Conservation (phyloP, 2,329 filamentous ascomycete species). For the Microcyclospora pomicola region DNA sequence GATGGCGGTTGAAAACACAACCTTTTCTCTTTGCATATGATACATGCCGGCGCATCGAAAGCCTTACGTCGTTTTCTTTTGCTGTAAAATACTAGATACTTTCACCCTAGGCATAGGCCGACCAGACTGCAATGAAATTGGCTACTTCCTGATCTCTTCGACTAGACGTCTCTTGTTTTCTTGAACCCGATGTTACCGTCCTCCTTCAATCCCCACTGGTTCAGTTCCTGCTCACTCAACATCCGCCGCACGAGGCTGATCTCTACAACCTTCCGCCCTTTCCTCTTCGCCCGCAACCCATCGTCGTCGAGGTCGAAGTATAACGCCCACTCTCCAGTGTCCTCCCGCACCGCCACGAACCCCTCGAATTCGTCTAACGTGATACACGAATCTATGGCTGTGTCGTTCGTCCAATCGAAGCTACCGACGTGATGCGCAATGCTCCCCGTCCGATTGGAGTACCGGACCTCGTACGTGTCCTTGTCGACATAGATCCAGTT, state of each 20-base stretch:
- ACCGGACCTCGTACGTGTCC: constrained; percentile 46
- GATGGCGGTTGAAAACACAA: too few species aligned
- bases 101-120: too few species aligned
- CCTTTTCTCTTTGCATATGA: too few species aligned
- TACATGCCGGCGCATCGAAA: too few species aligned
- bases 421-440: constrained; percentile 59
- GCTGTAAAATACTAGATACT: too few species aligned
- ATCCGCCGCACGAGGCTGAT: constrained; percentile 26
- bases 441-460: constrained; percentile 44
- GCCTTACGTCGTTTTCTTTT: too few species aligned
- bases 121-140: too few species aligned
- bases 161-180: constrained; percentile 18
- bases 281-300: constrained; percentile 22
- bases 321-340: constrained; percentile 34
- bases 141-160: too few species aligned
- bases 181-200: constrained; percentile 26
- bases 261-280: constrained; percentile 12
- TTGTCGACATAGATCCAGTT: constrained; percentile 56
- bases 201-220: constrained; percentile 25
- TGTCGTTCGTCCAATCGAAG: constrained; percentile 66
- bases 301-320: constrained; percentile 36
- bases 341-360: constrained; percentile 42
- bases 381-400: constrained; percentile 33
- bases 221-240: constrained; percentile 22
- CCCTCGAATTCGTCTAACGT: constrained; percentile 43